phyloP scores from a whole-genome alignment of 257 asterid species.

The Solanum pinnatisectum region DNA sequence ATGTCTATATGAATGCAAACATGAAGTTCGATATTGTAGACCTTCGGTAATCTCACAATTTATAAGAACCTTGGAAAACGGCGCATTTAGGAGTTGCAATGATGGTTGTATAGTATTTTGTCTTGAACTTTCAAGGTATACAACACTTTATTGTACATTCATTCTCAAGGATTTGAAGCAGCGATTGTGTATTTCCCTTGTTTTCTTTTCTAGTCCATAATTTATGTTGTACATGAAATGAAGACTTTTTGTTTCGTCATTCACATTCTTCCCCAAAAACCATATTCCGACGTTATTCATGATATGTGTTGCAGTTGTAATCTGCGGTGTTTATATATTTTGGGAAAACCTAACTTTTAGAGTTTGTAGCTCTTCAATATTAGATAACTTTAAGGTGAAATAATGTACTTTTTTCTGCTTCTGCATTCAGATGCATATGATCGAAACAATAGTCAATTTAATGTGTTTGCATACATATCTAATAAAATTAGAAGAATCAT shows the following conservation, averaged over 20 bases:
- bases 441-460: too few relatives aligned
- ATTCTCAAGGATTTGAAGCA: not conserved
- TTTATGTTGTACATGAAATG: not conserved
- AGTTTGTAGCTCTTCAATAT: not conserved
- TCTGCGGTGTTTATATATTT: not conserved
- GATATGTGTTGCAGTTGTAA: not conserved
- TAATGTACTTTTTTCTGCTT: too few relatives aligned
- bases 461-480: too few relatives aligned
- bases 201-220: not conserved
- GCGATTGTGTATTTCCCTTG: not conserved
- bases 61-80: not conserved
- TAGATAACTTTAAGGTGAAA: too few relatives aligned
- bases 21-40: conserved; percentile 73
- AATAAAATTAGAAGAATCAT: too few relatives aligned
- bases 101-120: not conserved
- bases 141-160: conserved; percentile 8
- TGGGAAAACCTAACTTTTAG: not conserved
- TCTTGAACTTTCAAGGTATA: not conserved
- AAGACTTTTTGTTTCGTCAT: not conserved
- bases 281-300: not conserved
- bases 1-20: conserved; percentile 70
- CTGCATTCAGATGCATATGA: too few relatives aligned
- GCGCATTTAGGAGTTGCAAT: not conserved
- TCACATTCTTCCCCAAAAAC: not conserved
- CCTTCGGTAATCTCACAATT: conserved; percentile 47